Evolutionary conservation across 352 stramenopile genomes (phyloP).

Genomic region (Phytophthora parvispora): DNA sequence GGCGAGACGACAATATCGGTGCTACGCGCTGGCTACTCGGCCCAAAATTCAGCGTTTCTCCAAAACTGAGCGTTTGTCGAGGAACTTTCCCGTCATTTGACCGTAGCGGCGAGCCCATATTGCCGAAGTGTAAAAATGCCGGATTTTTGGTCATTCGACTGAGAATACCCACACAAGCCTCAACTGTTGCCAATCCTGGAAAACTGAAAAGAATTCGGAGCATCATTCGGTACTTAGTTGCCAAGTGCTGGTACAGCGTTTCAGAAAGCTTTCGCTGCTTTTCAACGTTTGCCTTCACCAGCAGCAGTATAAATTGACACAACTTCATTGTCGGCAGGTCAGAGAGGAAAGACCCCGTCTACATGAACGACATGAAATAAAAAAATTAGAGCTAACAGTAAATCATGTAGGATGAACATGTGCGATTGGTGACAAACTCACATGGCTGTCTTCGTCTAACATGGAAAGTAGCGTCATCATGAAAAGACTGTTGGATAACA

Average conservation of each 20-base stretch:
- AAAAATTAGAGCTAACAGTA: conserved; percentile 19
- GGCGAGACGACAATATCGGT: conserved; percentile 17
- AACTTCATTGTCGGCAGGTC: conserved; percentile 86
- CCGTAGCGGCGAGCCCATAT: conserved; percentile 50
- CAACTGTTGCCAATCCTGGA: conserved; percentile 72
- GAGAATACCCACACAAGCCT: conserved; percentile 80
- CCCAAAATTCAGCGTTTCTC: conserved; percentile 65
- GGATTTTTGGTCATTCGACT: conserved; percentile 82
- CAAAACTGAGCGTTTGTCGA: conserved; percentile 66
- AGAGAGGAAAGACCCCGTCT: conserved; percentile 72
- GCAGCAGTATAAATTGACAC: conserved; percentile 72
- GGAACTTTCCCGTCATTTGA: conserved; percentile 62
- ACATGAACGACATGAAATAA: conserved; percentile 3
- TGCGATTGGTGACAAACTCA: conserved; percentile 30
- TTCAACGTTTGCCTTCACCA: conserved; percentile 74
- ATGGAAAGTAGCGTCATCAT: conserved; percentile 71
- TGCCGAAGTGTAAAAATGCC: conserved; percentile 68
- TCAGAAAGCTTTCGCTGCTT: conserved; percentile 74
- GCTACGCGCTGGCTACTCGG: conserved; percentile 37
- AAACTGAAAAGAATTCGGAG: conserved; percentile 85
- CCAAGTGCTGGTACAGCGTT: conserved; percentile 74
- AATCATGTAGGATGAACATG: no score
- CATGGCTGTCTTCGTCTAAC: conserved; percentile 76
- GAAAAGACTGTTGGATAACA: conserved; percentile 76
- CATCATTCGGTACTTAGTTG: conserved; percentile 81